Base-by-base conservation (phyloP, 2,329 filamentous ascomycete genomes). In the Colletotrichum scovillei region DNA sequence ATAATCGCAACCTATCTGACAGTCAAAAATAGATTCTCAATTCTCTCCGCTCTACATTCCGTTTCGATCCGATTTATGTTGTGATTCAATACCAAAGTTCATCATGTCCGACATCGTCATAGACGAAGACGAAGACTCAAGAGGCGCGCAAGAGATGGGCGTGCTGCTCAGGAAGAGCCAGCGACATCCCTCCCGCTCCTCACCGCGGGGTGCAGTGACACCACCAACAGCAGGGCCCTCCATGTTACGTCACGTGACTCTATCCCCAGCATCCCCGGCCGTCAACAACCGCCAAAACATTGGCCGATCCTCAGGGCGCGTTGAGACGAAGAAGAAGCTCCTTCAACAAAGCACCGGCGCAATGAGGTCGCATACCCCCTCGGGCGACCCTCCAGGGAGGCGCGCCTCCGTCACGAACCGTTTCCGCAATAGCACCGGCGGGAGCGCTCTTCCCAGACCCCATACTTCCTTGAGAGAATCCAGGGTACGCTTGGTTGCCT, bases 381-480 rank as follows among this genome's bases (percentile, higher is more conserved):
- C 74, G 24, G 74, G 80, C 32, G 80, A 81, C 53, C 79, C 78
- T 63, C 74, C 75, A n/a, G 80, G 77, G 53, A 75, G 80, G 60
- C 78, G 80, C 52, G 77, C 67, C 26, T 82, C 83, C 0, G 62
- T 78, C 0, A 78, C 81, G 0, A 80, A 77, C 24, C 78, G 80
- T 22, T 78, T 85, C 55, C 80, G 83, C 38, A 78, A 81, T 0
- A 84, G 83, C 59, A 80, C 79, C 1, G 84, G 83, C 2, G 77
- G 79, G 14, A 84, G 83, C 3, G 78, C 80, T 12, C 77, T 84
- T 14, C 81, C 83, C 0, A 76, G 80, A n/a, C 81, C 83, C 0
- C 81, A 82, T 56, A 79, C 80, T 4, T 79, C 79, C 1, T 68
- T 84, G 1, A 78, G 82, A 56, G 81, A 84, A 67, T 83, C 83